A percentile compares a stretch with the other conserved stretches of the same genome.
These are phyloP conservation scores for Creolimax fragrantissima DNA, from an alignment of 78 protist genomes.

Conservation along the genomic window DNA sequence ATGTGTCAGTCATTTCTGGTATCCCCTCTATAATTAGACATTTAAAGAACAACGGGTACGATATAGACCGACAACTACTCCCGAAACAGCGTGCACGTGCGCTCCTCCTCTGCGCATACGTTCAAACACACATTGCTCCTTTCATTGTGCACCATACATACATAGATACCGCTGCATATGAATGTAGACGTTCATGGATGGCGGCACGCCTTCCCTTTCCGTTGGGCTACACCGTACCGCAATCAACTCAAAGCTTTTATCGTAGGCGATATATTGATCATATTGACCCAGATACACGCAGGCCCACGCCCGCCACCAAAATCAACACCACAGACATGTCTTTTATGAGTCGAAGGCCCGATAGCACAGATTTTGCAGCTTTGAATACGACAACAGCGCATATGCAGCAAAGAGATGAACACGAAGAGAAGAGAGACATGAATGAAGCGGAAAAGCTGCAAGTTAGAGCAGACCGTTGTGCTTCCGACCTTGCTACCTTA, in stretches of 20 bases:
- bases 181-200: not conserved
- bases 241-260: not conserved
- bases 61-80: not conserved
- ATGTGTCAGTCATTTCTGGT: not conserved
- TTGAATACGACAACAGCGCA: not conserved
- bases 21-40: not conserved
- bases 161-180: not conserved
- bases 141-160: not conserved
- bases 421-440: not conserved
- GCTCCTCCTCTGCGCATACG: not conserved
- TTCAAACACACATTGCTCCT: not conserved
- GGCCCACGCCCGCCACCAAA: not conserved
- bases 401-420: not conserved
- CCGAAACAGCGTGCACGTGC: not conserved
- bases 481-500: not conserved
- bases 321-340: not conserved
- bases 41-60: not conserved
- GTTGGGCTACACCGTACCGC: not conserved
- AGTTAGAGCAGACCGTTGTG: not conserved
- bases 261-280: not conserved
- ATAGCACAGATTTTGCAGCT: not conserved
- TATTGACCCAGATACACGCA: not conserved
- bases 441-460: not conserved
- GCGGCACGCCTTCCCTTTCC: not conserved
- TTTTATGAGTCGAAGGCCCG: not conserved